Evolutionary conservation across 2,329 filamentous ascomycete species (phyloP).

Genomic region (Pseudogymnoascus sp.): DNA sequence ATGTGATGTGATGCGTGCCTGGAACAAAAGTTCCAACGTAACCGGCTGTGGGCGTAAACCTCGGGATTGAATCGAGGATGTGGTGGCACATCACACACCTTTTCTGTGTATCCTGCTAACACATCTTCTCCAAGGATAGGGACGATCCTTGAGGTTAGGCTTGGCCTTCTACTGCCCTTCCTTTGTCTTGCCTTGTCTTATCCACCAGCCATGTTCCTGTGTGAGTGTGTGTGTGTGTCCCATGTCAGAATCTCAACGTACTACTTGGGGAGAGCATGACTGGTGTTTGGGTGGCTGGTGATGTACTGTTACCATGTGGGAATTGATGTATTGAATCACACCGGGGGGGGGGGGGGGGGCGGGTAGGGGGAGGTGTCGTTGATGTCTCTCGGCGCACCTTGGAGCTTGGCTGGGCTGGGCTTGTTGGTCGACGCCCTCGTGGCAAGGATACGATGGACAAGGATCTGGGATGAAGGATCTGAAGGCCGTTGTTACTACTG

Average conservation of each 20-base stretch:
- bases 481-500: neutral
- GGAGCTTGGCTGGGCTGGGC: neutral
- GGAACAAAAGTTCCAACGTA: neutral
- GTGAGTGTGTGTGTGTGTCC: neutral
- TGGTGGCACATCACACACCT: neutral
- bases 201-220: neutral
- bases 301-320: neutral
- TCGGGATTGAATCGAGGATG: neutral
- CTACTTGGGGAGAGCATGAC: too few species aligned
- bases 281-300: neutral
- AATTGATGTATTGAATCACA: neutral
- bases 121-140: neutral
- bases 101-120: neutral
- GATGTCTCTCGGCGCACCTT: too few species aligned
- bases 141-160: too few species aligned
- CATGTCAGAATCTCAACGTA: neutral
- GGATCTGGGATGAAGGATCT: neutral
- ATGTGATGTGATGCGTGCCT: neutral
- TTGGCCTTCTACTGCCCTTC: too few species aligned
- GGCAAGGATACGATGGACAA: neutral
- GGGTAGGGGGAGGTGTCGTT: too few species aligned
- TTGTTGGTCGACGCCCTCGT: neutral
- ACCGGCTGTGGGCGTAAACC: neutral
- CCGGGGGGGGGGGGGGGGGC: too few species aligned
- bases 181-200: neutral